These are phyloP conservation scores for Rhypophila decipiens DNA, from an alignment of 495 filamentous ascomycete genomes.

Conservation along the genomic window DNA sequence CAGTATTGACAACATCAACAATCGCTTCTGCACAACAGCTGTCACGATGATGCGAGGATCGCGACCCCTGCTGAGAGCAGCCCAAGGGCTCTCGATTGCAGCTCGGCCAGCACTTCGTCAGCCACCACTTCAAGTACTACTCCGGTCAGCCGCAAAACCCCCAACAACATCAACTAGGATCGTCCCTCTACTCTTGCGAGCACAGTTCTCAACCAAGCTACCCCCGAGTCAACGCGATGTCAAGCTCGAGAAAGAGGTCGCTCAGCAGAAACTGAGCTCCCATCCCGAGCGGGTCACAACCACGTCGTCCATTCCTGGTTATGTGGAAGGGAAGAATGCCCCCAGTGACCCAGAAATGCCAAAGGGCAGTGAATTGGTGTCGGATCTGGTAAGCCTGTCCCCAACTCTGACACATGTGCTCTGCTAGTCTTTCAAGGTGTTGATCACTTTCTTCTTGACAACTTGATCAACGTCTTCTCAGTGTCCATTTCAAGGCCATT, in stretches of 20 bases:
- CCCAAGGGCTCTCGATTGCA: conserved; percentile 7
- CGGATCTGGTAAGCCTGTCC: too few relatives aligned
- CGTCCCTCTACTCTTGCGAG: conserved; percentile 1
- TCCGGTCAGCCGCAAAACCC: background rate
- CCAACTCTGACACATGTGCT: too few relatives aligned
- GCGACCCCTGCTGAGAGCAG: conserved; percentile 9
- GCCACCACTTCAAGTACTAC: background rate
- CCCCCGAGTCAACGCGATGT: conserved; percentile 36
- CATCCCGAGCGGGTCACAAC: conserved; percentile 53
- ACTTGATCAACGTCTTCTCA: too few relatives aligned
- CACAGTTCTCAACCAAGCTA: conserved; percentile 18
- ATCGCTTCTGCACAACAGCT: background rate
- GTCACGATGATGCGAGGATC: conserved; percentile 15
- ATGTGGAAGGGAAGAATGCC: too few relatives aligned
- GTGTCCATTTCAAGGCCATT: too few relatives aligned
- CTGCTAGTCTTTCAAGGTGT: too few relatives aligned
- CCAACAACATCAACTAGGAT: background rate
- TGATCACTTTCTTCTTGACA: too few relatives aligned
- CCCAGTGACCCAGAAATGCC: too few relatives aligned
- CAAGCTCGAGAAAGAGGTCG: conserved; percentile 45
- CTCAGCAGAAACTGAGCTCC: conserved; percentile 44
- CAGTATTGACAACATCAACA: background rate
- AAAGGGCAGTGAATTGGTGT: too few relatives aligned
- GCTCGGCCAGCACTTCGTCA: conserved; percentile 2
- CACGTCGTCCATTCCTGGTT: conserved; percentile 49